phyloP scores from a whole-genome alignment of 2,329 filamentous ascomycete genomes.

The Xylaria digitata region DNA sequence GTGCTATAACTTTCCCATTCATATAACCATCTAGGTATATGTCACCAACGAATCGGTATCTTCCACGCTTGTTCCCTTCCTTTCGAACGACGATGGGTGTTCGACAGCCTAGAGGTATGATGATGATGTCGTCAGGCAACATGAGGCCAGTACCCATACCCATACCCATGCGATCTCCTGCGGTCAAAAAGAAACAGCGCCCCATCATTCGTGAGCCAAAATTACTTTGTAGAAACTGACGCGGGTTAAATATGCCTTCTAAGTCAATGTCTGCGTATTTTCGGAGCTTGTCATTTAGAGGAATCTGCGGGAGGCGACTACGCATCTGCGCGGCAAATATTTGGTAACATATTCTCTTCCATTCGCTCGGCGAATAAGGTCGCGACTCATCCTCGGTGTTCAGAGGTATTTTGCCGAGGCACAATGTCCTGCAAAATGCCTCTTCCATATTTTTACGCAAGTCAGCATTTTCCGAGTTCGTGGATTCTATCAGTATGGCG shows the following conservation, averaged over 20 bases:
- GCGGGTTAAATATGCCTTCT: conserved; percentile 10
- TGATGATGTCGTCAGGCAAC: conserved; percentile 47
- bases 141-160: conserved; percentile 52
- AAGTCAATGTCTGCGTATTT: conserved; percentile 29
- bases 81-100: conserved; percentile 41
- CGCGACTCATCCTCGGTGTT: neutral
- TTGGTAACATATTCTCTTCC: conserved; percentile 41
- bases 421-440: conserved; percentile 49
- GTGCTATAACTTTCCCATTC: conserved; percentile 48
- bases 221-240: conserved; percentile 38
- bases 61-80: conserved; percentile 27
- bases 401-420: conserved; percentile 43
- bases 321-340: conserved; percentile 40
- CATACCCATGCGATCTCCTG: conserved; percentile 47
- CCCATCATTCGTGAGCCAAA: conserved; percentile 42
- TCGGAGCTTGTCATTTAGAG: conserved; percentile 34
- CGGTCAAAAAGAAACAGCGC: conserved; percentile 43
- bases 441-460: conserved; percentile 37
- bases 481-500: conserved; percentile 42
- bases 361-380: conserved; percentile 20
- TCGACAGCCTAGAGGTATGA: conserved; percentile 52
- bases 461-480: conserved; percentile 6
- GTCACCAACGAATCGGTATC: conserved; percentile 51
- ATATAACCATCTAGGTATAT: conserved; percentile 53
- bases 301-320: conserved; percentile 38